Evolutionary conservation across 768 basidiomycete species (phyloP), one percentile per base, ranked within the genome.

Genomic region (Lanmaoa pseudosensibilis): DNA sequence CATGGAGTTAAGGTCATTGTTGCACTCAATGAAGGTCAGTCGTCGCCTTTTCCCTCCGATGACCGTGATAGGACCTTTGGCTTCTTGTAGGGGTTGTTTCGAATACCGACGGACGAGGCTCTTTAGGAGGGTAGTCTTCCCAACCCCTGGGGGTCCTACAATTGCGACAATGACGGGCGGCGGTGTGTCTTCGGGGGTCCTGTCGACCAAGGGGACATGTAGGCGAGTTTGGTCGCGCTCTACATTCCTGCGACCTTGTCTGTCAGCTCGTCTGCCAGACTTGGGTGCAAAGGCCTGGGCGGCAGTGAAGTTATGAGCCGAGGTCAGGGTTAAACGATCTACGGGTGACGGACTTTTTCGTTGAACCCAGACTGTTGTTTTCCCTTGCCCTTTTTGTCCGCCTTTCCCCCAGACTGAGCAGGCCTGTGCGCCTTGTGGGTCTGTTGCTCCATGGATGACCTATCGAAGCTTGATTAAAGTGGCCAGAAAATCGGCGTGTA

Each of bases 1-100:
- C 96, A 98, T 98, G 50, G 94, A 93, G 72, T 94, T 94, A 63
- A 98, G 80, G 76, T 98, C 95, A 69, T 94, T 98, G 65, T 94
- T 94, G 76, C 94, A 98, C 73, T 98, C 97, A 49, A 99, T 82
- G 69, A 98, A 94, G 0, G 97, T 98, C n/a, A 98, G 77, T 15
- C 97, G 78, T 47, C 92, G 81, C 65, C 87, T 92, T 78, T 98
- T 98, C 40, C 96, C 95, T 48, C 86, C 87, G 44, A 98, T 89
- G 21, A 98, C 90, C 0, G 97, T 99, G 48, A 98, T 86, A 5
- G 97, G 97, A 0, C 97, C 97, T 65, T 90, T 88, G 55, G 88
- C 85, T 27, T 98, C 92, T 62, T 83, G 86, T 25, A 98, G 74
- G 0, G 90, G 92, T 74, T 97, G 94, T 68, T 98, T 99, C 11